Evolutionary conservation across 2,329 filamentous ascomycete genomes (phyloP).

Genomic region (Trichoderma aggressivum): DNA sequence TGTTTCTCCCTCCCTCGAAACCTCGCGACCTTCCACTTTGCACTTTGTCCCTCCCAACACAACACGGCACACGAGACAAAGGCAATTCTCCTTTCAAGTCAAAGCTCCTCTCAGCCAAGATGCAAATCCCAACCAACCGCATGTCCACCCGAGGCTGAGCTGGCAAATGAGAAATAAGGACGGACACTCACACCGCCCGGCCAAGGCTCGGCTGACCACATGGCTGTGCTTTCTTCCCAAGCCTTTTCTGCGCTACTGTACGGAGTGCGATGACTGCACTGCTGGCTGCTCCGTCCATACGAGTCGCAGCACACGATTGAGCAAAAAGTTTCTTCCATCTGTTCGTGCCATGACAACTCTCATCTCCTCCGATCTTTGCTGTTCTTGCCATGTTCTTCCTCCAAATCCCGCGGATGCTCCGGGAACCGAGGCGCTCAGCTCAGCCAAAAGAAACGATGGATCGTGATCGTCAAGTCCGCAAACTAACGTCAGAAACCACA

Average conservation of each 20-base stretch:
- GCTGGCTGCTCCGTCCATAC: background rate
- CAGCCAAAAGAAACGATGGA: background rate
- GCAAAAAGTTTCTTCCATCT: background rate
- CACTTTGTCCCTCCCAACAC: background rate
- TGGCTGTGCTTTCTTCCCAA: background rate
- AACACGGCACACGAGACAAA: background rate
- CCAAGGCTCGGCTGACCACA: conserved; percentile 3
- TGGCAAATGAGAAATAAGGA: background rate
- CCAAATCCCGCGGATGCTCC: background rate
- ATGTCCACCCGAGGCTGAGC: conserved; percentile 5
- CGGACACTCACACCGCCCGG: background rate
- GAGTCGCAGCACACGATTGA: background rate
- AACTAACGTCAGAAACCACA: background rate
- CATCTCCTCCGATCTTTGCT: background rate
- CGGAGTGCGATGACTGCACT: background rate
- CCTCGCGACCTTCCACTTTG: background rate
- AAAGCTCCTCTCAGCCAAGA: background rate
- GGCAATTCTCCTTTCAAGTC: background rate
- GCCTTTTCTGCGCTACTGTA: background rate
- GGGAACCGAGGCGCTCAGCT: background rate
- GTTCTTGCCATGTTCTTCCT: background rate
- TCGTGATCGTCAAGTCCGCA: background rate
- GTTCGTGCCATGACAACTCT: background rate
- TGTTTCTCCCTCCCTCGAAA: conserved; percentile 6
- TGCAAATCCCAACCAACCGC: background rate